Conservation (phyloP, 345 rosid genomes). For the Hibiscus tridactylites region DNA sequence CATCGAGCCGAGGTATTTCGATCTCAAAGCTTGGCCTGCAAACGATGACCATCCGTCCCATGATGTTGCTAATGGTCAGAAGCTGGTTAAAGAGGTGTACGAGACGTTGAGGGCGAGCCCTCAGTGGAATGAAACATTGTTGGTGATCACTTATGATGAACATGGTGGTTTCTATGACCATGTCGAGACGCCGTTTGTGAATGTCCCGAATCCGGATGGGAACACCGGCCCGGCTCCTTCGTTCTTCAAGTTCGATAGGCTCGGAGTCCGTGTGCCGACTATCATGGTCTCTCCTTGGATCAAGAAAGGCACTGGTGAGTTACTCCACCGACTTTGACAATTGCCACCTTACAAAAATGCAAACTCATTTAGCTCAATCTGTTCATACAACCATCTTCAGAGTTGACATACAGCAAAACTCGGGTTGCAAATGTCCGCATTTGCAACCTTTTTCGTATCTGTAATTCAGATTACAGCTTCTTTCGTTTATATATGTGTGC, state of each 20-base stretch:
- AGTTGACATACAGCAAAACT: too few relatives aligned
- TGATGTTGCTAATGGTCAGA: constrained; percentile 80
- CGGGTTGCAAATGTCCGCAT: too few relatives aligned
- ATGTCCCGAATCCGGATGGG: constrained; percentile 86
- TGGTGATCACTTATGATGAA: constrained; percentile 86
- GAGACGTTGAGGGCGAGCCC: constrained; percentile 83
- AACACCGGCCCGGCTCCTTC: constrained; percentile 86
- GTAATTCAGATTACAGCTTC: too few relatives aligned
- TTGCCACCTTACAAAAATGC: neutral
- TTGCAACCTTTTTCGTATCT: too few relatives aligned
- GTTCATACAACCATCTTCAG: too few relatives aligned
- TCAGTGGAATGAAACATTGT: constrained; percentile 85
- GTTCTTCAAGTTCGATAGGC: constrained; percentile 86
- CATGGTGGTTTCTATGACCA: constrained; percentile 96
- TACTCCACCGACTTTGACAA: too few relatives aligned
- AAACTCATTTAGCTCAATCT: too few relatives aligned
- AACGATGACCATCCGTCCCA: constrained; percentile 96
- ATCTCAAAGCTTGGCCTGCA: constrained; percentile 60
- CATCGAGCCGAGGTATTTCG: constrained; percentile 84
- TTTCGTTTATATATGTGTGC: too few relatives aligned
- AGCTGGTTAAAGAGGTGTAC: constrained; percentile 76
- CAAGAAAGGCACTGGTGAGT: constrained; percentile 8
- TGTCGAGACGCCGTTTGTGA: constrained; percentile 67
- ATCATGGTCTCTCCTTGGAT: constrained; percentile 97
- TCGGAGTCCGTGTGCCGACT: constrained; percentile 89